Conservation (phyloP, 257 asterid genomes). For the Solanum sparsipilum region DNA sequence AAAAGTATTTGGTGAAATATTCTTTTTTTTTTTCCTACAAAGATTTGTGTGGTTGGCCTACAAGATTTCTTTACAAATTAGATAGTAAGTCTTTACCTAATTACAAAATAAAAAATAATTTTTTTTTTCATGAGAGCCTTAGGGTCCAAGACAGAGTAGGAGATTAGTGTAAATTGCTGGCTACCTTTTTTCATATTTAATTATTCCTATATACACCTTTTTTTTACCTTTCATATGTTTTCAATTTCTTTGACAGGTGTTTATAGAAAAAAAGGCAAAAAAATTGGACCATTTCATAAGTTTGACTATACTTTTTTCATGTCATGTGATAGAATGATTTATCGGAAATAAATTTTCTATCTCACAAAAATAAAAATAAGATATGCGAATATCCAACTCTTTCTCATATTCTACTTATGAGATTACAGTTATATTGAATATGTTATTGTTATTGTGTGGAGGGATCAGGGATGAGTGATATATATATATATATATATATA, state of each 20-base stretch:
- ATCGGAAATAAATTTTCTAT: no score
- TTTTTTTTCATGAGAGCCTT: slow-evolving; percentile 29
- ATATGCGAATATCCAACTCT: fast-evolving
- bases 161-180: slow-evolving; percentile 15
- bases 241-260: not conserved
- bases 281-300: not conserved
- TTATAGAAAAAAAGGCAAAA: not conserved
- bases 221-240: not conserved
- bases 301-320: not conserved
- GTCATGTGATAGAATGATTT: fast-evolving
- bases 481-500: no score
- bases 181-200: slow-evolving; percentile 29
- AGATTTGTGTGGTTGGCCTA: slow-evolving; percentile 13
- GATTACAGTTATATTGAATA: not conserved
- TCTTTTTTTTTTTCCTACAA: not conserved
- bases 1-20: slow-evolving; percentile 7
- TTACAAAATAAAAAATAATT: not conserved
- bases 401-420: not conserved
- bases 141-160: slow-evolving; percentile 49
- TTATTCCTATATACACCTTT: slow-evolving; percentile 4
- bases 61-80: slow-evolving; percentile 14
- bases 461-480: no score
- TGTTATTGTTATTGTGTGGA: no score
- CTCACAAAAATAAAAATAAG: no score
- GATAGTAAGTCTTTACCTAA: slow-evolving; percentile 44